These are phyloP conservation scores for Globisporangium nunn DNA, from an alignment of 352 stramenopile species.

Conservation along the genomic window DNA sequence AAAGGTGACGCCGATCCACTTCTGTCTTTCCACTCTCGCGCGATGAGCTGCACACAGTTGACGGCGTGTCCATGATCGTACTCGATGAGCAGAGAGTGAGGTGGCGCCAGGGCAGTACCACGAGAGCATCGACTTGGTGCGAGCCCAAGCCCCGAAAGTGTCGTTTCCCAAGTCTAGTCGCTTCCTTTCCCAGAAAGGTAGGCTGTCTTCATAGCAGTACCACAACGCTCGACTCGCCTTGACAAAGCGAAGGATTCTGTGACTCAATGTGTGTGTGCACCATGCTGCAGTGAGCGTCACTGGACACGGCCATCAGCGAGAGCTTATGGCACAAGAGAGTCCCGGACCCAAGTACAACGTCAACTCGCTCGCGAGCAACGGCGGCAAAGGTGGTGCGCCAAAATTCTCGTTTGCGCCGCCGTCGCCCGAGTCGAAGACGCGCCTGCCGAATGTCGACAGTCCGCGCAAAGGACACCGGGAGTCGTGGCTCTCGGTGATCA, in stretches of 20 bases:
- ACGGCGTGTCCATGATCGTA: neutral
- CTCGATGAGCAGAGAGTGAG: constrained; percentile 31
- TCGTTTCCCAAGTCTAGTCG: constrained; percentile 75
- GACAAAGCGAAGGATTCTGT: too few relatives aligned
- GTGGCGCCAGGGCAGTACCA: constrained; percentile 66
- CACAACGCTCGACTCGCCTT: too few relatives aligned
- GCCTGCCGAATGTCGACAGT: constrained; percentile 44
- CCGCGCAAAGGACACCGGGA: constrained; percentile 56
- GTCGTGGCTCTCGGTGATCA: constrained; percentile 78
- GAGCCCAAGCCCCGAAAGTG: constrained; percentile 50
- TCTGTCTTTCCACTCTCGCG: neutral
- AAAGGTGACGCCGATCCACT: constrained; percentile 28
- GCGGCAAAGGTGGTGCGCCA: constrained; percentile 39
- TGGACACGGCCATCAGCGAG: constrained; percentile 49
- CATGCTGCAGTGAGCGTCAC: constrained; percentile 56
- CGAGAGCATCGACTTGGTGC: constrained; percentile 55
- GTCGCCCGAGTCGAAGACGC: constrained; percentile 40
- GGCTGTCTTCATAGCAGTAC: neutral
- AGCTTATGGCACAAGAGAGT: constrained; percentile 71
- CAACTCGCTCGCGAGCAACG: constrained; percentile 39
- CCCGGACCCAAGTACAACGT: constrained; percentile 83
- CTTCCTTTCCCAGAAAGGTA: constrained; percentile 81
- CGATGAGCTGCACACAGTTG: neutral
- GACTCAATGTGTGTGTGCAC: neutral
- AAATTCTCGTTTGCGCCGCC: constrained; percentile 64